Evolutionary conservation across 2,329 filamentous ascomycete species (phyloP).

Genomic region (Pyrenophora seminiperda): DNA sequence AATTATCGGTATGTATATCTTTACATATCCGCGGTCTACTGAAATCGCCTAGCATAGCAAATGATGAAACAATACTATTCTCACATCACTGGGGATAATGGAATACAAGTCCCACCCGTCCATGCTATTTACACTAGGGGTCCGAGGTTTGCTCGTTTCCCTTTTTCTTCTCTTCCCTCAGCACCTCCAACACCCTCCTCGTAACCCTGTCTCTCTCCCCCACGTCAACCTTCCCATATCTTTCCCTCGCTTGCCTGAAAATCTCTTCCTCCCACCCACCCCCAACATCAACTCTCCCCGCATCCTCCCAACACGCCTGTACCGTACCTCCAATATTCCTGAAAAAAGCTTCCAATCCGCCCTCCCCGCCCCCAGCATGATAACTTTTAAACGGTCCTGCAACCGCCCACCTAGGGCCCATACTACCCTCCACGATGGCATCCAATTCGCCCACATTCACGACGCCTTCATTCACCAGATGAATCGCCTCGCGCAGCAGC

Average conservation of each 20-base stretch:
- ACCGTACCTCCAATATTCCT: constrained; percentile 63
- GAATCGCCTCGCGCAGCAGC: constrained; percentile 60
- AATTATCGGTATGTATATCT: background rate
- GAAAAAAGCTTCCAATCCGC: constrained; percentile 59
- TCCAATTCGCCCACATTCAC: constrained; percentile 60
- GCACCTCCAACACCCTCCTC: constrained; percentile 49
- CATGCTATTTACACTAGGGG: background rate
- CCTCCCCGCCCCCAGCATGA: constrained; percentile 62
- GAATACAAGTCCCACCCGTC: background rate
- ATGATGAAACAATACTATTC: background rate
- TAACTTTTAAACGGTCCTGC: constrained; percentile 64
- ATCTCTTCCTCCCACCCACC: constrained; percentile 55
- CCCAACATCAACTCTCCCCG: constrained; percentile 51
- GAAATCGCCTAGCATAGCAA: background rate
- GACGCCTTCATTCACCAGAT: constrained; percentile 59
- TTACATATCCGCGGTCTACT: no score
- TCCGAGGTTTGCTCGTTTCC: no score
- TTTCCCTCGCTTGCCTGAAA: constrained; percentile 52
- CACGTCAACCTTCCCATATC: constrained; percentile 54
- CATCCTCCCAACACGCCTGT: constrained; percentile 59
- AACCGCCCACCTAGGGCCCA: constrained; percentile 34
- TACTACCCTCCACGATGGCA: constrained; percentile 47
- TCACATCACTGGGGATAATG: background rate
- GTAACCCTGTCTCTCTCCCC: constrained; percentile 51
- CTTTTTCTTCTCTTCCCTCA: constrained; percentile 41